A percentile compares a stretch with the other conserved stretches of the same genome.
Conservation (phyloP, 495 filamentous ascomycete species). For the Niebla homalea region DNA sequence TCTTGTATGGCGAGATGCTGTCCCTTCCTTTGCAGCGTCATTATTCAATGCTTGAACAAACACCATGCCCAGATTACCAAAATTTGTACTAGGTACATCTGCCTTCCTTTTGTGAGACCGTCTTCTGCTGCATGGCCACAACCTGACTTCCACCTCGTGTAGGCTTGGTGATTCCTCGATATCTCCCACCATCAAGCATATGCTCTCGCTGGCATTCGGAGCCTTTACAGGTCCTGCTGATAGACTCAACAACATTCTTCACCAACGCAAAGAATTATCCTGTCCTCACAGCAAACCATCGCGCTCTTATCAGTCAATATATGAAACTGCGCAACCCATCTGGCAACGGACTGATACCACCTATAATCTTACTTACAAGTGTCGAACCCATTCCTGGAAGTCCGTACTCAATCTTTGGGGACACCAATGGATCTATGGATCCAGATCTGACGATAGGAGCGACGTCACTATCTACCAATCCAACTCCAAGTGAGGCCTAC, state of each 20-base stretch:
- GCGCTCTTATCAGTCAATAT: conserved; percentile 62
- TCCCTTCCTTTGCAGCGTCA: not conserved
- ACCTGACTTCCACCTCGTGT: not conserved
- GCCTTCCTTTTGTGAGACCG: no score
- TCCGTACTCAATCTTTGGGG: not conserved
- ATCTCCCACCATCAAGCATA: conserved; percentile 56
- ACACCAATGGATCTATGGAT: not conserved
- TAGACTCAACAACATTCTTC: conserved; percentile 55
- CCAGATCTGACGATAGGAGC: not conserved
- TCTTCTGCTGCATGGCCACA: no score
- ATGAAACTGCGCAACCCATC: conserved; percentile 71
- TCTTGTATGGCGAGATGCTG: not conserved
- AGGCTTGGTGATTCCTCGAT: conserved; percentile 72
- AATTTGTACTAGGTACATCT: not conserved
- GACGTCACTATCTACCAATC: not conserved
- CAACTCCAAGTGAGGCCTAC: conserved; percentile 30
- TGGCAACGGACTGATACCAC: conserved; percentile 66
- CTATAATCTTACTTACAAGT: conserved; percentile 71
- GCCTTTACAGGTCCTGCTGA: conserved; percentile 65
- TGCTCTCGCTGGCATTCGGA: conserved; percentile 92
- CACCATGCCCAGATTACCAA: not conserved
- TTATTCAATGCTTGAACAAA: not conserved
- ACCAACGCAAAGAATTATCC: conserved; percentile 70
- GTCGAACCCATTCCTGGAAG: conserved; percentile 51
- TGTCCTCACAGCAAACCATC: conserved; percentile 68